Base-by-base conservation (phyloP, 768 basidiomycete species). In the Amylocystis lapponica region DNA sequence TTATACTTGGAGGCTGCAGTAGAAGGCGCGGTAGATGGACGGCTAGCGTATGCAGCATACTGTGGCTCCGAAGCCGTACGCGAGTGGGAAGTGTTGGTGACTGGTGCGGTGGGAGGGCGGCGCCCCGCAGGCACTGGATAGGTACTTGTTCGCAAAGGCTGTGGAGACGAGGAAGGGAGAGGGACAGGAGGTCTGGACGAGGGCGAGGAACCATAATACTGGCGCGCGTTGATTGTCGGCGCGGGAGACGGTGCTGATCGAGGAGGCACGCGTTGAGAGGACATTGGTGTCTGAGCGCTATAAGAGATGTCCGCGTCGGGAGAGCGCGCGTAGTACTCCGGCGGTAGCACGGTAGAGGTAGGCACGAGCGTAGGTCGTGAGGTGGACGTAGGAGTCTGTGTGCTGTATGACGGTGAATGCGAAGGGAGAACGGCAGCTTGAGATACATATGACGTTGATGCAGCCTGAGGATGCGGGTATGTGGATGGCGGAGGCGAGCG, bases 21-120 rank as follows among this genome's bases (percentile, higher is more conserved):
- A 49, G 64, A 59, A 5, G 66, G 53, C 16, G 57, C 54, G n/a
- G n/a, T n/a, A n/a, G n/a, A n/a, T 11, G 57, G 33, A 44, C 66
- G 59, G 1, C 58, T 66, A 20, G 65, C 48, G n/a, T 48, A 42
- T 9, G 65, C 55, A 7, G 58, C 33, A 10, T 58, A 45, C 13
- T 53, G 56, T 3, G 58, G 55, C 11, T 62, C 60, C 9, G 60
- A 58, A 7, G 36, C 37, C 1, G 50, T 48, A 11, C 58, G 56
- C 10, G 49, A 45, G 33, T 59, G 9, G 11, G 44, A 23, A 20
- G 50, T 27, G 5, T 39, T 25, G 20, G 53, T 27, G 11, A 41
- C 26, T 5, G 51, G 42, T 3, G 29, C 23, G 8, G 32, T 11
- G 3, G 34, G 10, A 2, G 41, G 27, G 10, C 29, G 46, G 14